A percentile compares a stretch with the other conserved stretches of the same genome.
phyloP scores from a whole-genome alignment of 345 rosid genomes.

The Kernera saxatilis region DNA sequence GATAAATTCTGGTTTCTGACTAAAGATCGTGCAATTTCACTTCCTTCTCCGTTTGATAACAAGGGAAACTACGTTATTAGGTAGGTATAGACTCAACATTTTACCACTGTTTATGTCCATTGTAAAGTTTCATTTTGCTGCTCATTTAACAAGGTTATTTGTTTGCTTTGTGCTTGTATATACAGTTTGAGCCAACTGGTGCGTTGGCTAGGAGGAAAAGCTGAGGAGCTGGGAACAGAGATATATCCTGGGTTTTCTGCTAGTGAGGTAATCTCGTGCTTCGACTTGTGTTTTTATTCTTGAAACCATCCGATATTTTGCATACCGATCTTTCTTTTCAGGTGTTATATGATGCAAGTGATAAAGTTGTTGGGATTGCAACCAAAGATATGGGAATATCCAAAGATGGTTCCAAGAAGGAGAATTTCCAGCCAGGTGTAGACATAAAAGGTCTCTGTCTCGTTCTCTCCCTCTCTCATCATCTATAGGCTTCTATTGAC shows the following conservation, averaged over 20 bases:
- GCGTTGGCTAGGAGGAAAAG: constrained; percentile 87
- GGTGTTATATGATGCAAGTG: constrained; percentile 63
- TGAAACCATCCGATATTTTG: constrained; percentile 6
- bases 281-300: background rate
- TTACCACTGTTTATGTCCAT: background rate
- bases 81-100: constrained; percentile 26
- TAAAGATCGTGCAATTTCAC: constrained; percentile 63
- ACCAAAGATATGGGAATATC: constrained; percentile 98
- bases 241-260: constrained; percentile 98
- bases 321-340: constrained; percentile 28
- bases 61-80: constrained; percentile 87
- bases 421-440: constrained; percentile 77
- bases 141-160: background rate
- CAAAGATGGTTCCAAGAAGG: constrained; percentile 87
- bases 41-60: constrained; percentile 89
- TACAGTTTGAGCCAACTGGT: constrained; percentile 83
- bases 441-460: constrained; percentile 57
- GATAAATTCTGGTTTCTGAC: constrained; percentile 90
- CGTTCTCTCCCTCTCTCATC: constrained; percentile 14
- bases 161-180: background rate
- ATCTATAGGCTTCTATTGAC: background rate
- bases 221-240: constrained; percentile 92
- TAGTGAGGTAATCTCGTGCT: constrained; percentile 54
- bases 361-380: constrained; percentile 71
- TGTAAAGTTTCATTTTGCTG: background rate